These are phyloP conservation scores for Sanghuangporus sanghuang DNA, from an alignment of 1,284 basidiomycete species.

Conservation along the genomic window DNA sequence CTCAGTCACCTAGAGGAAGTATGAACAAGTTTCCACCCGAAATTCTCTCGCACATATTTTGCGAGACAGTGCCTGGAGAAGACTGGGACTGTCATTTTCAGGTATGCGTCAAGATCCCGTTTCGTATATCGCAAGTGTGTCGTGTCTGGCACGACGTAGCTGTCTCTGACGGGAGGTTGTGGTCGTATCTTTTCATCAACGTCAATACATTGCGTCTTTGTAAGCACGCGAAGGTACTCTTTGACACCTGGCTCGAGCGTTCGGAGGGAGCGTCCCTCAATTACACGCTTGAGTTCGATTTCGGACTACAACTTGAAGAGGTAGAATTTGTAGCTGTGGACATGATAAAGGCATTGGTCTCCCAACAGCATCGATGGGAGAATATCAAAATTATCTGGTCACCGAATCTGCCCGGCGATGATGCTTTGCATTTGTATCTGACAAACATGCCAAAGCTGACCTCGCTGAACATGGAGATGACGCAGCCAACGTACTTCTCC, in stretches of 20 bases:
- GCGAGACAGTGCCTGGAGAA: neutral
- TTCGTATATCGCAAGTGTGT: neutral
- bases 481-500: neutral
- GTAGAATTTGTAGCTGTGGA: neutral
- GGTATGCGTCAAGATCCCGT: neutral
- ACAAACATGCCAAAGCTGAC: neutral
- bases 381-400: neutral
- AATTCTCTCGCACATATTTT: neutral
- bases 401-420: no score
- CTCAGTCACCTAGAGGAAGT: no score
- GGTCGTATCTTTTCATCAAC: neutral
- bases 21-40: neutral
- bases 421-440: neutral
- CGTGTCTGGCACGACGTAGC: neutral
- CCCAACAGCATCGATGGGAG: neutral
- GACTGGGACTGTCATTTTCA: neutral
- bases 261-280: neutral
- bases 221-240: neutral
- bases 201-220: neutral
- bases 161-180: neutral
- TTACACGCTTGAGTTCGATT: neutral
- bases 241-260: neutral
- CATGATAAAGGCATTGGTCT: neutral
- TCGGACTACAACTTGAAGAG: neutral
- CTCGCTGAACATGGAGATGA: neutral